Percentiles rank a stretch among this genome's conserved stretches.
phyloP scores from a whole-genome alignment of 176 grass and related monocot species.

The Echinochloa phyllopogon region DNA sequence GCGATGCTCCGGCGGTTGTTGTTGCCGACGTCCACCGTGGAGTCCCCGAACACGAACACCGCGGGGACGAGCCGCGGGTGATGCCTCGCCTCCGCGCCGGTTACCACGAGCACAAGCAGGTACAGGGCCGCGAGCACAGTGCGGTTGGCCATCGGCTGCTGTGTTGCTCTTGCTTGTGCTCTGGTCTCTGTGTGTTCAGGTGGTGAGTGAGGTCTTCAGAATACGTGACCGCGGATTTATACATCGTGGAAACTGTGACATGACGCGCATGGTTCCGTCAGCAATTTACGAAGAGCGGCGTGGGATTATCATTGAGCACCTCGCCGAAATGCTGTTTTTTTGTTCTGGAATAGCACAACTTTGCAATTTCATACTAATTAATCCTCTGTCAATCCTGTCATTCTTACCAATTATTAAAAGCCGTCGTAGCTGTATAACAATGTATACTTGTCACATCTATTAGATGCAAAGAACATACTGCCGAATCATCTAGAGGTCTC shows the following conservation, averaged over 20 bases:
- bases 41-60: slow-evolving; percentile 89
- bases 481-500: not conserved
- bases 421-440: not conserved
- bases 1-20: slow-evolving; percentile 55
- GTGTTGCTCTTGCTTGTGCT: not conserved
- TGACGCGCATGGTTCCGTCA: not conserved
- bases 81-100: slow-evolving; percentile 20
- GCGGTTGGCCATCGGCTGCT: slow-evolving; percentile 13
- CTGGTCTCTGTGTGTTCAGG: slow-evolving; percentile 30
- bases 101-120: slow-evolving; percentile 34
- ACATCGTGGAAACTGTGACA: not conserved
- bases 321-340: not conserved
- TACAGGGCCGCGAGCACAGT: slow-evolving; percentile 38
- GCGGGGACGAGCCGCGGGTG: slow-evolving; percentile 46
- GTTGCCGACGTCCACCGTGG: slow-evolving; percentile 88
- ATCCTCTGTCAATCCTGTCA: slow-evolving; percentile 6
- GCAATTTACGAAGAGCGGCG: not conserved
- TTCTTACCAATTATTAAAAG: not conserved
- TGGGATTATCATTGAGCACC: slow-evolving; percentile 5
- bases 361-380: not conserved
- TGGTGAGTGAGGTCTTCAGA: slow-evolving; percentile 1
- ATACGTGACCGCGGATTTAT: not conserved
- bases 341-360: not conserved
- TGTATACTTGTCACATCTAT: not conserved
- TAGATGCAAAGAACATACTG: not conserved